These are phyloP conservation scores for Inonotus hispidus DNA, from an alignment of 1,284 basidiomycete species.

Conservation along the genomic window DNA sequence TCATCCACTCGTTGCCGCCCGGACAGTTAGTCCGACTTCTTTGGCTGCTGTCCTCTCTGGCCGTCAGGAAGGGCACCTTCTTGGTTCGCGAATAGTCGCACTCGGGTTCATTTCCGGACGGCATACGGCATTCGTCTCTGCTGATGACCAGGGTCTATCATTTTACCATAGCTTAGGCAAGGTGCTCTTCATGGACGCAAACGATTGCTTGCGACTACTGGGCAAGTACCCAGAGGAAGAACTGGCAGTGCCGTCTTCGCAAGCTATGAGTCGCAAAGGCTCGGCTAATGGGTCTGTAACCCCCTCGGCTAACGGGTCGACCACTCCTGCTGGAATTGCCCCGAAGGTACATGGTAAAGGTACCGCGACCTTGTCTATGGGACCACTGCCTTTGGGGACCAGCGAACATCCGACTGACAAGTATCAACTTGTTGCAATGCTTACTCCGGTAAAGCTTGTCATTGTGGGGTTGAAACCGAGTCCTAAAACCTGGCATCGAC, in stretches of 20 bases:
- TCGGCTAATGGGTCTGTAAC: slow-evolving; percentile 25
- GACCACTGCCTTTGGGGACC: slow-evolving; percentile 80
- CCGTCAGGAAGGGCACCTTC: slow-evolving; percentile 88
- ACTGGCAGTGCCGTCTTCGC: slow-evolving; percentile 11
- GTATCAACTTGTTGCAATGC: slow-evolving; percentile 82
- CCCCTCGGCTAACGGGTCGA: slow-evolving; percentile 19
- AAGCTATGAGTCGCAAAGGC: slow-evolving; percentile 4
- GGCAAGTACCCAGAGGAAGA: slow-evolving; percentile 80
- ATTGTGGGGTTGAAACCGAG: slow-evolving; percentile 90
- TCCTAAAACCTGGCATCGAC: slow-evolving; percentile 91
- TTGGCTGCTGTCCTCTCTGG: slow-evolving; percentile 69
- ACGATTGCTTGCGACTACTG: slow-evolving; percentile 90
- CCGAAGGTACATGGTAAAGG: slow-evolving; percentile 41
- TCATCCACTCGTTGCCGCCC: slow-evolving; percentile 58
- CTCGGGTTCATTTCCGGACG: slow-evolving; percentile 90
- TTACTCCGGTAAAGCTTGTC: slow-evolving; percentile 89
- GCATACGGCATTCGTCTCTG: slow-evolving; percentile 90
- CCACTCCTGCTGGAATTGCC: slow-evolving; percentile 20
- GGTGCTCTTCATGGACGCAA: slow-evolving; percentile 92
- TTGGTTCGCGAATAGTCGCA: slow-evolving; percentile 80
- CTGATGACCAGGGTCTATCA: slow-evolving; percentile 87
- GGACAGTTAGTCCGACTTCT: slow-evolving; percentile 71
- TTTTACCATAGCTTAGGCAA: slow-evolving; percentile 97
- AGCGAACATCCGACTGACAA: slow-evolving; percentile 72
- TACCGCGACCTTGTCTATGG: slow-evolving; percentile 71